phyloP scores from a whole-genome alignment of 306 rosid species.

The Comarum palustre region DNA sequence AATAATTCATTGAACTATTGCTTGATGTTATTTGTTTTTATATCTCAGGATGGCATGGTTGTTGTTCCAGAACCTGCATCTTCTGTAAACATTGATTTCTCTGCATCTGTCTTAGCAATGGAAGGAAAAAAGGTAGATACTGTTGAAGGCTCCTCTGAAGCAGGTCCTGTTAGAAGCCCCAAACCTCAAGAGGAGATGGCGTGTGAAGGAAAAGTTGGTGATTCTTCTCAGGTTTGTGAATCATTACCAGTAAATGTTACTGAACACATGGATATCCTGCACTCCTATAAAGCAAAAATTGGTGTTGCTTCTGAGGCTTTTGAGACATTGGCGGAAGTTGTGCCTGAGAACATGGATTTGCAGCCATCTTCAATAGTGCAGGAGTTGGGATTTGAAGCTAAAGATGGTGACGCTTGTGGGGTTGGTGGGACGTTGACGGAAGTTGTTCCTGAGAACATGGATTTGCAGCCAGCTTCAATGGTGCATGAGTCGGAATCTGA shows the following conservation, averaged over 20 bases:
- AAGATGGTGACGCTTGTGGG: neutral
- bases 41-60: constrained; percentile 14
- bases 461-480: neutral
- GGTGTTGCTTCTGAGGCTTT: constrained; percentile 2
- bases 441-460: neutral
- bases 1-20: neutral
- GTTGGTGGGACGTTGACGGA: neutral
- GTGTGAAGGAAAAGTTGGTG: constrained; percentile 2
- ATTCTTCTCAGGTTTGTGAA: neutral
- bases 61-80: neutral
- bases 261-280: neutral
- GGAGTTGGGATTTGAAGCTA: constrained; percentile 7
- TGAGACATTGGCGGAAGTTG: constrained; percentile 16
- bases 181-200: neutral
- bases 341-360: constrained; percentile 8
- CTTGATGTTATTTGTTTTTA: neutral
- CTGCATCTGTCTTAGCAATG: constrained; percentile 9
- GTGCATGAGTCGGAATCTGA: neutral
- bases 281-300: neutral
- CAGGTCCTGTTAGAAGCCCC: neutral
- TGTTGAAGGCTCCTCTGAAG: constrained; percentile 5
- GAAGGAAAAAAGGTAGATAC: constrained; percentile 28
- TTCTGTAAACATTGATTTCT: neutral
- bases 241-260: neutral
- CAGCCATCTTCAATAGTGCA: constrained; percentile 17